Evolutionary conservation across 2,329 filamentous ascomycete genomes (phyloP).

Genomic region (Macrophomina phaseolina): DNA sequence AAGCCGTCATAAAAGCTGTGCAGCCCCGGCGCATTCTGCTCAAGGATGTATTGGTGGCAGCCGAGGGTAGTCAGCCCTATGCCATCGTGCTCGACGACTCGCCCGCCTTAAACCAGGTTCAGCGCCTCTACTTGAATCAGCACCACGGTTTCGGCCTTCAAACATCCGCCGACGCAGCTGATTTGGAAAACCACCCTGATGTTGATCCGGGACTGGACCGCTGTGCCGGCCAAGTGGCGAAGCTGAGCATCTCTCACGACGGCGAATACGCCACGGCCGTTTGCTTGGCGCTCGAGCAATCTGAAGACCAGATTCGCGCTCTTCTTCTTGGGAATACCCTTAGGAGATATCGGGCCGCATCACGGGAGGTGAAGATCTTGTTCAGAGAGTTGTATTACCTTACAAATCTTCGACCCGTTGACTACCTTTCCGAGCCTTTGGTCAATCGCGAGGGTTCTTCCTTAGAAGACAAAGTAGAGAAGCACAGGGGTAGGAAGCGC

Average conservation of each 20-base stretch:
- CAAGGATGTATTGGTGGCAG: conserved; percentile 11
- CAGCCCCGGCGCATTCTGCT: background rate
- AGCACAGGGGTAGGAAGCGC: no score
- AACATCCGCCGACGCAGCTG: background rate
- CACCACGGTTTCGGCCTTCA: conserved; percentile 5
- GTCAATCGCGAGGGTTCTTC: no score
- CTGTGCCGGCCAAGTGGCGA: conserved; percentile 59
- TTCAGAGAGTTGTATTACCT: no score
- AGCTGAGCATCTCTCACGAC: conserved; percentile 87
- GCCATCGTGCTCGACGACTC: conserved; percentile 31
- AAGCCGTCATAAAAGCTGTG: conserved; percentile 55
- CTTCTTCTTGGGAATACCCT: no score
- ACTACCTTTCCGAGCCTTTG: no score
- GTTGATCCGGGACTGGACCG: conserved; percentile 26
- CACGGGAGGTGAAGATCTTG: no score
- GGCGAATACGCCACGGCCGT: conserved; percentile 78
- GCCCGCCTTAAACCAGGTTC: conserved; percentile 13
- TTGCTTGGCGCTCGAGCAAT: conserved; percentile 12
- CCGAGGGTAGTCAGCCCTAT: conserved; percentile 5
- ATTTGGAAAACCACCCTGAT: background rate
- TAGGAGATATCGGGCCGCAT: no score
- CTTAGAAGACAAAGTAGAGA: no score
- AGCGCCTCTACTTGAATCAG: conserved; percentile 38
- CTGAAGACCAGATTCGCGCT: background rate
- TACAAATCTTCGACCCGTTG: no score